phyloP scores from a whole-genome alignment of 768 basidiomycete species.

The Clitopilus passeckerianus region DNA sequence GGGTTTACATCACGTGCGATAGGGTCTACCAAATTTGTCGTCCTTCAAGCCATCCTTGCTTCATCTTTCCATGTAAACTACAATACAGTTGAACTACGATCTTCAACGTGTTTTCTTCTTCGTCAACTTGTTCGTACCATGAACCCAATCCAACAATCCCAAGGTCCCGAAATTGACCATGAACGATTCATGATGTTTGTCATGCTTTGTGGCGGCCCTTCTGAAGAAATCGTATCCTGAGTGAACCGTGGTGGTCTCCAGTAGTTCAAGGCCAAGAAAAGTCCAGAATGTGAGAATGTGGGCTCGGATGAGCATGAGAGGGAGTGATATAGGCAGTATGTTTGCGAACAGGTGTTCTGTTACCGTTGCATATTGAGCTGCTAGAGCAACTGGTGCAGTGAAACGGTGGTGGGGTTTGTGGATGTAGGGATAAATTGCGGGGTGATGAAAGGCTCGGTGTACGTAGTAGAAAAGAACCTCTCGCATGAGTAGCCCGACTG shows the following conservation, averaged over 20 bases:
- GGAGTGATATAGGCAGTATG: slow-evolving; percentile 20
- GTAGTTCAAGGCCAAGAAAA: slow-evolving; percentile 18
- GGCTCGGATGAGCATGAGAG: slow-evolving; percentile 17
- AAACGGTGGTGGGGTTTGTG: slow-evolving; percentile 26
- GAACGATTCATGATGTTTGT: slow-evolving; percentile 24
- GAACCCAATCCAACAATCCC: slow-evolving; percentile 21
- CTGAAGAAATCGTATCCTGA: slow-evolving; percentile 22
- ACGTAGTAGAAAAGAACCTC: slow-evolving; percentile 25
- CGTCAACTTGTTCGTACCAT: slow-evolving; percentile 9
- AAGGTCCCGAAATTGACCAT: slow-evolving; percentile 19
- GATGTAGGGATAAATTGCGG: slow-evolving; percentile 17
- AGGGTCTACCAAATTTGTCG: no score
- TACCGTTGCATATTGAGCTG: slow-evolving; percentile 20
- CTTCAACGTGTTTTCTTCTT: slow-evolving; percentile 1
- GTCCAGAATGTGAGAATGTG: slow-evolving; percentile 23
- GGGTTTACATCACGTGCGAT: neutral
- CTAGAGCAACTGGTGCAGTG: slow-evolving; percentile 24
- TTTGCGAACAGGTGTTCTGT: slow-evolving; percentile 23
- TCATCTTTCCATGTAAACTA: no score
- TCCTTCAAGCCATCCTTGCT: no score
- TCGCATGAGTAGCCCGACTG: slow-evolving; percentile 15
- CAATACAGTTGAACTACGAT: no score
- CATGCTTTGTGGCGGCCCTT: slow-evolving; percentile 17
- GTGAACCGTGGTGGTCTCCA: slow-evolving; percentile 23
- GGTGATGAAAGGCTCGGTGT: slow-evolving; percentile 22